phyloP scores from a whole-genome alignment of 495 filamentous ascomycete species.

The Choiromyces venosus region DNA sequence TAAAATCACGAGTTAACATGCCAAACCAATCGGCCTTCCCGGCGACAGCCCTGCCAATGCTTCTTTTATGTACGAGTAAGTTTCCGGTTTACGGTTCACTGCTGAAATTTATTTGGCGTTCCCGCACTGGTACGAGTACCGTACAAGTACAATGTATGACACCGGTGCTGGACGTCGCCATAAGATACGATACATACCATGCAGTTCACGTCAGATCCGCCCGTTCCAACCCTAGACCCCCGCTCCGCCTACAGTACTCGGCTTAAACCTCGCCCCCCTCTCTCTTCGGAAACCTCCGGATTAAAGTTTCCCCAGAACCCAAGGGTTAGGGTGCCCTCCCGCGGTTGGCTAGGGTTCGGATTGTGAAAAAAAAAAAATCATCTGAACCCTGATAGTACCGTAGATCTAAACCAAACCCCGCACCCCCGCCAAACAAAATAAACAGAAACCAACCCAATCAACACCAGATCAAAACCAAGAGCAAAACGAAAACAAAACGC shows the following conservation, averaged over 20 bases:
- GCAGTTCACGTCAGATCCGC: neutral
- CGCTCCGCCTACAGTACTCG: neutral
- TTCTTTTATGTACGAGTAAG: neutral
- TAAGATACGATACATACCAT: neutral
- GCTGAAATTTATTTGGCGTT: neutral
- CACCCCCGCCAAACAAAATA: constrained; percentile 9
- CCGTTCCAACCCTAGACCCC: neutral
- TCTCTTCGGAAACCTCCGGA: neutral
- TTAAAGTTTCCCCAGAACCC: neutral
- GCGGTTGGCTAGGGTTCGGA: neutral
- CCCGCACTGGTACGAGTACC: neutral
- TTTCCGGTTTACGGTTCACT: neutral
- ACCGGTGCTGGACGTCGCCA: neutral
- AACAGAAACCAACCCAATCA: constrained; percentile 4
- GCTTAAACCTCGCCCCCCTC: neutral
- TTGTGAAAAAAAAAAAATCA: neutral
- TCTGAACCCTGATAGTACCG: neutral
- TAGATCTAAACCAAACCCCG: constrained; percentile 3
- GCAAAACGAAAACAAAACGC: neutral
- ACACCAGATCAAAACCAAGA: neutral
- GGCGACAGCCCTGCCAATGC: neutral
- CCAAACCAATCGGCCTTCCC: neutral
- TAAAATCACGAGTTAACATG: neutral
- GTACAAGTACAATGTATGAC: neutral
- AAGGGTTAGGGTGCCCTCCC: neutral